phyloP scores from a whole-genome alignment of 2,329 filamentous ascomycete genomes.

The Aspergillus hiratsukae region DNA sequence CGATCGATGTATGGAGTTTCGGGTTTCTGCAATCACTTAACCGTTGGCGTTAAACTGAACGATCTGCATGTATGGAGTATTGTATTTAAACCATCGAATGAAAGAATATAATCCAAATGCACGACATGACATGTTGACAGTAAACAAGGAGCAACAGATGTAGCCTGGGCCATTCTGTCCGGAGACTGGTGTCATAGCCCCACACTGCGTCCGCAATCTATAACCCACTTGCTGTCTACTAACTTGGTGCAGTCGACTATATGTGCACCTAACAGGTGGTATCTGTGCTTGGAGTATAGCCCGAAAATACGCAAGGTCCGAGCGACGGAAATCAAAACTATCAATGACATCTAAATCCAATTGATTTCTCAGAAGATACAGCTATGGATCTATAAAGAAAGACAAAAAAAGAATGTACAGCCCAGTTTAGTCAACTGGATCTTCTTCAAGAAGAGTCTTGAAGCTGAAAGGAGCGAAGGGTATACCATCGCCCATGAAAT shows the following conservation, averaged over 20 bases:
- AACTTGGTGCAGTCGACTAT: no score
- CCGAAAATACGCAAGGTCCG: neutral
- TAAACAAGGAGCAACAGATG: neutral
- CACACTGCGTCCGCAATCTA: neutral
- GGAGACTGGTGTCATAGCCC: neutral
- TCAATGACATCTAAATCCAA: conserved; percentile 3
- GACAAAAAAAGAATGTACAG: conserved; percentile 10
- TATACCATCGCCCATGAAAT: conserved; percentile 86
- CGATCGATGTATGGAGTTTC: conserved; percentile 8
- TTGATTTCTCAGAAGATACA: conserved; percentile 3
- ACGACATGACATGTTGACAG: neutral
- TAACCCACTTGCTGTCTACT: neutral
- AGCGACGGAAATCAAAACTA: neutral
- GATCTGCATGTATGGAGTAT: conserved; percentile 3
- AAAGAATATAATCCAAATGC: neutral
- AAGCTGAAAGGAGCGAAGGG: conserved; percentile 89
- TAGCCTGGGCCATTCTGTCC: neutral
- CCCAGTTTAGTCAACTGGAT: conserved; percentile 46
- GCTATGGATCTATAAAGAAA: conserved; percentile 8
- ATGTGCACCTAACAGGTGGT: no score
- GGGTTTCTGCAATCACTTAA: neutral
- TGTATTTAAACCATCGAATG: neutral
- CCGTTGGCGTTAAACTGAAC: neutral
- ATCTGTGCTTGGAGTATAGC: neutral
- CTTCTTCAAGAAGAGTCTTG: conserved; percentile 76